A percentile compares a stretch with the other conserved stretches of the same genome.
phyloP scores from a whole-genome alignment of 2,329 filamentous ascomycete genomes.

The Xylaria sp. region DNA sequence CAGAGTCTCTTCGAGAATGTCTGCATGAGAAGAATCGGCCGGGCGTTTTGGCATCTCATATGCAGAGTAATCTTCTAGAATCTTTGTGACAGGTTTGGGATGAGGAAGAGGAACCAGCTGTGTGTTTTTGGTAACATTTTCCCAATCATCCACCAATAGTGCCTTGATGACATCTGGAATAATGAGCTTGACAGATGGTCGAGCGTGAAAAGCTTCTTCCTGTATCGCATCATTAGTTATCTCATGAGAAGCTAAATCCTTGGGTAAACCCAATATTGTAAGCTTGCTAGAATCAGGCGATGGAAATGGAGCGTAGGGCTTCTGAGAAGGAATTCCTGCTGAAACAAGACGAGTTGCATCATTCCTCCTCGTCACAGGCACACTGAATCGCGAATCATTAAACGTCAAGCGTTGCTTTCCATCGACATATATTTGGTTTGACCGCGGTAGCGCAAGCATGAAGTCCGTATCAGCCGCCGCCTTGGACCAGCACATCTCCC shows the following conservation, averaged over 20 bases:
- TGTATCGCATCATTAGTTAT: constrained; percentile 47
- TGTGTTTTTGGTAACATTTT: constrained; percentile 95
- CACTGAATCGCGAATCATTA: constrained; percentile 9
- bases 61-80: constrained; percentile 80
- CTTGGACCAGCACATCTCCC: constrained; percentile 10
- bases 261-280: background rate
- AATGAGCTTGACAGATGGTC: constrained; percentile 83
- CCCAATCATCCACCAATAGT: constrained; percentile 96
- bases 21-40: constrained; percentile 71
- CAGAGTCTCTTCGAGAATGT: constrained; percentile 89
- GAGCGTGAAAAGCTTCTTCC: constrained; percentile 86
- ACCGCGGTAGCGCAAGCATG: constrained; percentile 11
- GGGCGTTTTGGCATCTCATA: constrained; percentile 71
- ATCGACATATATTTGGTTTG: constrained; percentile 21
- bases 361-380: background rate
- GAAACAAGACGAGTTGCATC: constrained; percentile 1
- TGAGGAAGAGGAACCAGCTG: constrained; percentile 87
- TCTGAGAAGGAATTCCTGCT: constrained; percentile 31
- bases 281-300: background rate
- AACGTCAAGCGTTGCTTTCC: background rate
- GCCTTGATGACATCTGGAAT: constrained; percentile 92
- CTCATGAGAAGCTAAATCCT: background rate
- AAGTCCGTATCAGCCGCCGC: constrained; percentile 7
- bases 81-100: constrained; percentile 72
- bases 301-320: constrained; percentile 22